phyloP scores from a whole-genome alignment of 352 stramenopile species.

The Pseudoperonospora humuli region DNA sequence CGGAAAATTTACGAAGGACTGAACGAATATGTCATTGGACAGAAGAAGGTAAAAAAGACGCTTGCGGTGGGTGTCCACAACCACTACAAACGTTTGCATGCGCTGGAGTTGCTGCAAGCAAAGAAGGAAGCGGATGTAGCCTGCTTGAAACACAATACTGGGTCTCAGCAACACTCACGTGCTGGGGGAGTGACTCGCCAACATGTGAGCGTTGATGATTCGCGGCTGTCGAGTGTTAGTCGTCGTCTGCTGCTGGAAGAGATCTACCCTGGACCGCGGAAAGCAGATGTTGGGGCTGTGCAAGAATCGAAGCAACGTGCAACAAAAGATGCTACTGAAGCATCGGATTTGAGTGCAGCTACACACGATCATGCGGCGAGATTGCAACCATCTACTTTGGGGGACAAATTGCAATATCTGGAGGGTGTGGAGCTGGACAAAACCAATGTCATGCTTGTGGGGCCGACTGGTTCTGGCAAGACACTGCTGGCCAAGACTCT shows the following conservation, averaged over 20 bases:
- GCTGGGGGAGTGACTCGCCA: conserved; percentile 23
- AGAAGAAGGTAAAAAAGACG: conserved; percentile 95
- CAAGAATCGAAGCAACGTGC: conserved; percentile 10
- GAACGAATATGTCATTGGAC: conserved; percentile 96
- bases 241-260: conserved; percentile 56
- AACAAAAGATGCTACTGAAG: conserved; percentile 2
- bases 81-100: conserved; percentile 95
- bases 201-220: conserved; percentile 28
- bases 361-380: conserved; percentile 7
- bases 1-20: conserved; percentile 91
- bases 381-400: conserved; percentile 20
- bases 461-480: conserved; percentile 94
- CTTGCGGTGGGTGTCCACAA: conserved; percentile 95
- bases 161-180: conserved; percentile 20
- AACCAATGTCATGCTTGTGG: conserved; percentile 95
- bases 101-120: conserved; percentile 48
- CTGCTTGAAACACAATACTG: conserved; percentile 13
- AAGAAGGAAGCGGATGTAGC: conserved; percentile 34
- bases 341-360: not conserved
- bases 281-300: conserved; percentile 16
- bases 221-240: conserved; percentile 30
- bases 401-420: conserved; percentile 55
- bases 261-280: conserved; percentile 42
- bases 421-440: conserved; percentile 96
- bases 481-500: conserved; percentile 96